These are phyloP conservation scores for Camillea tinctor DNA, from an alignment of 2,329 filamentous ascomycete genomes.

Conservation along the genomic window DNA sequence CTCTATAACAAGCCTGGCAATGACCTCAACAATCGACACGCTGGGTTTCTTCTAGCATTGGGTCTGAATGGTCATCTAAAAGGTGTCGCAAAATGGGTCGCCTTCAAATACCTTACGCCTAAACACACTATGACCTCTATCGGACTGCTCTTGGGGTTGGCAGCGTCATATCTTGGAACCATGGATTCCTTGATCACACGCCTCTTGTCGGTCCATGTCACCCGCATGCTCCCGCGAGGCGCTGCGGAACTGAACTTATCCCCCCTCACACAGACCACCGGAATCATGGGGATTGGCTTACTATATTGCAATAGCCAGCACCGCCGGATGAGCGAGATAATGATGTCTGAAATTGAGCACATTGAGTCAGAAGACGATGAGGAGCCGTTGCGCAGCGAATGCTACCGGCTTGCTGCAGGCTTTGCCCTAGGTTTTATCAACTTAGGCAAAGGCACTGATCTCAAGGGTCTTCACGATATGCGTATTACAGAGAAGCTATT, in stretches of 20 bases:
- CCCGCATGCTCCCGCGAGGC: conserved; percentile 86
- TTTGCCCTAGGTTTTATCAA: conserved; percentile 95
- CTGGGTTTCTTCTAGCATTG: conserved; percentile 85
- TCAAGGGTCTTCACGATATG: conserved; percentile 92
- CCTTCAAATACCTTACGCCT: conserved; percentile 97
- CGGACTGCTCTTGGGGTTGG: conserved; percentile 85
- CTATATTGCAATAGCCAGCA: conserved; percentile 95
- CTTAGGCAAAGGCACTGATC: conserved; percentile 81
- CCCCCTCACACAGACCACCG: conserved; percentile 89
- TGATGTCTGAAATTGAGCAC: conserved; percentile 95
- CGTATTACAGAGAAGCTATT: conserved; percentile 85
- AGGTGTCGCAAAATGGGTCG: conserved; percentile 93
- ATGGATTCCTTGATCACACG: conserved; percentile 97
- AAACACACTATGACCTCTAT: conserved; percentile 99
- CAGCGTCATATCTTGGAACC: conserved; percentile 90
- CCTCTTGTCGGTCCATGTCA: conserved; percentile 91
- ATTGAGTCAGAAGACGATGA: conserved; percentile 78
- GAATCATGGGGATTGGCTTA: conserved; percentile 94
- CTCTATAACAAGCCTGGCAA: conserved; percentile 89
- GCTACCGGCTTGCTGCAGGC: conserved; percentile 91
- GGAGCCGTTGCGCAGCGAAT: conserved; percentile 84
- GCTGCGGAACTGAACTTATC: conserved; percentile 94
- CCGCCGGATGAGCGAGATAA: conserved; percentile 96
- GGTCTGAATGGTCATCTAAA: conserved; percentile 95
- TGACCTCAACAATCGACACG: conserved; percentile 93